Evolutionary conservation across 257 asterid species (phyloP), one percentile per base, ranked within the genome.

Genomic region (Echites panduratus): DNA sequence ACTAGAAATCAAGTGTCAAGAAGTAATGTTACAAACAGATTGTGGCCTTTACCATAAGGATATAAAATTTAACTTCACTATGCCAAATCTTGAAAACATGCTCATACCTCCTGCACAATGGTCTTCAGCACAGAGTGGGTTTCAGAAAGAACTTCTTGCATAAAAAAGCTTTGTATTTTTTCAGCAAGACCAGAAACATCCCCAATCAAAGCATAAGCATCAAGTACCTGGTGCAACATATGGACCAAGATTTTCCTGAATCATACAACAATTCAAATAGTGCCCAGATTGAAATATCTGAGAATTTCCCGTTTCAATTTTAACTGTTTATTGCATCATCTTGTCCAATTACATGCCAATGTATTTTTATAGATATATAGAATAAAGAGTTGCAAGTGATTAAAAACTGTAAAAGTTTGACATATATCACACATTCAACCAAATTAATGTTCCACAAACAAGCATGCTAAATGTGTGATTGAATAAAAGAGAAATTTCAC

Each of bases 111-210:
- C 78, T 82, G 89, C 86, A 92, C 81, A 71, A 84, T 79, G 70
- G 82, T 73, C 96, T 90, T 92, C 92, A 95, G 75, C 45, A 89
- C 94, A 53, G 90, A 84, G 76, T 95, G 99, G 73, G 98, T 90
- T 79, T 89, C 96, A 70, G 98, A 87, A 76, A 95, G 89, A 84
- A 92, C 93, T 85, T 95, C 99, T 88, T 95, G 99, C 98, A 95
- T 95, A 76, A 92, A 95, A 84, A 90, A 88, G 87, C 98, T 95
- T 72, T 95, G 98, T 62, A 95, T 84, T 81, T 95, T 95, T 79
- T 95, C 99, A 78, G 96, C 99, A 80, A 95, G 90, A 70, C 96
- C 97, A 80, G 97, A 82, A 75, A 92, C 97, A 85, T 95, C 99
- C 78, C 92, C 99, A 77, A 95, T 90, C 68, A 95, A 85, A 58